phyloP scores from a whole-genome alignment of 2,329 filamentous ascomycete genomes.

The Aspergillus cejpii region DNA sequence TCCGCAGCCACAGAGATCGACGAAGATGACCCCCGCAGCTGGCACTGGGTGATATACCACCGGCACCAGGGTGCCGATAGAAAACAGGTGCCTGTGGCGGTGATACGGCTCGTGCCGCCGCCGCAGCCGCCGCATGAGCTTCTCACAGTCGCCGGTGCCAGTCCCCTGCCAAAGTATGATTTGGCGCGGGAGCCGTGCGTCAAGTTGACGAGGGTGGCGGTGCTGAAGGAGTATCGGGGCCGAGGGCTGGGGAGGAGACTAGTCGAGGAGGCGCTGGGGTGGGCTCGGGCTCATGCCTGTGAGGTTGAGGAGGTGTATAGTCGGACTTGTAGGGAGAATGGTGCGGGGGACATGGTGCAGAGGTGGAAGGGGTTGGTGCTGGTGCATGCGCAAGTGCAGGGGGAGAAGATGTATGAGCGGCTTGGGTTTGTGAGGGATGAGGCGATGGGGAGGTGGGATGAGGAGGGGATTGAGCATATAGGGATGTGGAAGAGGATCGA shows the following conservation, averaged over 20 bases:
- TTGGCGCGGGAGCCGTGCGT: slow-evolving; percentile 64
- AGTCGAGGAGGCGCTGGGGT: slow-evolving; percentile 61
- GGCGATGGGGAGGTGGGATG: slow-evolving; percentile 67
- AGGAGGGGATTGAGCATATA: slow-evolving; percentile 78
- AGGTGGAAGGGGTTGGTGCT: slow-evolving; percentile 68
- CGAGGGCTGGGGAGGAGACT: slow-evolving; percentile 59
- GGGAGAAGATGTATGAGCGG: slow-evolving; percentile 59
- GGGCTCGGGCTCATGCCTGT: slow-evolving; percentile 56
- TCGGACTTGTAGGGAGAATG: slow-evolving; percentile 31
- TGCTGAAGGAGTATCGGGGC: slow-evolving; percentile 59
- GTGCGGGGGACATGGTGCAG: slow-evolving; percentile 40
- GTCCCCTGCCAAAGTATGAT: slow-evolving; percentile 36
- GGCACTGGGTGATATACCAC: slow-evolving; percentile 83
- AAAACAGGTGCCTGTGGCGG: slow-evolving; percentile 56
- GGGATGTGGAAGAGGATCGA: slow-evolving; percentile 65
- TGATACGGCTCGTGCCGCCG: slow-evolving; percentile 73
- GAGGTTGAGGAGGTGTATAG: slow-evolving; percentile 34
- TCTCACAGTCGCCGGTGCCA: slow-evolving; percentile 23
- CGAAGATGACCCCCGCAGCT: slow-evolving; percentile 67
- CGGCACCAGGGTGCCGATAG: slow-evolving; percentile 36
- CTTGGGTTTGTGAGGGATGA: slow-evolving; percentile 70
- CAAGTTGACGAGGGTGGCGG: slow-evolving; percentile 72
- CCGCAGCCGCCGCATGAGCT: slow-evolving; percentile 59
- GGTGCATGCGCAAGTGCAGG: slow-evolving; percentile 67
- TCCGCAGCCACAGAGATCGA: slow-evolving; percentile 67